A percentile compares a stretch with the other conserved stretches of the same genome.
Evolutionary conservation across 495 filamentous ascomycete species (phyloP).

Genomic region (Penicillium manginii): DNA sequence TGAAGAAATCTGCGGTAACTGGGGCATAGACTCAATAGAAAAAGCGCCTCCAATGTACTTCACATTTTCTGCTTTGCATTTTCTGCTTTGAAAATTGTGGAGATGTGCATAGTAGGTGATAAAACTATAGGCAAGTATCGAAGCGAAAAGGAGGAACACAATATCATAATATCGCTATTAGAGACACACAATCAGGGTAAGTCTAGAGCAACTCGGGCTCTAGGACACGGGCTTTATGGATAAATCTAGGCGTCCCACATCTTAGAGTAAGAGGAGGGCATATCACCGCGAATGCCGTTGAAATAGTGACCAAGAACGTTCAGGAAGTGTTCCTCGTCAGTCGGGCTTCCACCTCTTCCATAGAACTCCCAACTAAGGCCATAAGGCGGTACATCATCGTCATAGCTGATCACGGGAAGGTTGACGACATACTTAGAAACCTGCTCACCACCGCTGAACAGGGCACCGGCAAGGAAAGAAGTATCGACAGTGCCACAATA

Average conservation of each 20-base stretch:
- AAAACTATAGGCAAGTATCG: too few species aligned
- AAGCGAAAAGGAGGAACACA: not conserved
- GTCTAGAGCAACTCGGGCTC: not conserved
- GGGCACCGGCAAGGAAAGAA: not conserved
- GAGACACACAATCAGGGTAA: not conserved
- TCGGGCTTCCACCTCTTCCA: not conserved
- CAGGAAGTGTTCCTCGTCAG: slow-evolving; percentile 1
- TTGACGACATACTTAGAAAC: not conserved
- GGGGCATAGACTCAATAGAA: too few species aligned
- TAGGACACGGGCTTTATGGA: not conserved
- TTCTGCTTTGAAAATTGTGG: too few species aligned
- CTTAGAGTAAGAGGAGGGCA: not conserved
- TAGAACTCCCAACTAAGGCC: not conserved
- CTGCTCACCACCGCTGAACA: not conserved
- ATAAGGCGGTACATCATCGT: not conserved
- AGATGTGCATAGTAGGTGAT: too few species aligned
- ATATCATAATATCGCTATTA: not conserved
- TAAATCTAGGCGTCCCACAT: not conserved
- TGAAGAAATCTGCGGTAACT: too few species aligned
- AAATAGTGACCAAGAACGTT: not conserved
- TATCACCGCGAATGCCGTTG: not conserved
- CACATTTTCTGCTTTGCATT: too few species aligned
- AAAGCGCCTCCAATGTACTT: too few species aligned
- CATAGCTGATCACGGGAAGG: not conserved
- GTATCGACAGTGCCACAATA: not conserved